phyloP scores from a whole-genome alignment of 2,329 filamentous ascomycete genomes.

The Venturia carpophila region DNA sequence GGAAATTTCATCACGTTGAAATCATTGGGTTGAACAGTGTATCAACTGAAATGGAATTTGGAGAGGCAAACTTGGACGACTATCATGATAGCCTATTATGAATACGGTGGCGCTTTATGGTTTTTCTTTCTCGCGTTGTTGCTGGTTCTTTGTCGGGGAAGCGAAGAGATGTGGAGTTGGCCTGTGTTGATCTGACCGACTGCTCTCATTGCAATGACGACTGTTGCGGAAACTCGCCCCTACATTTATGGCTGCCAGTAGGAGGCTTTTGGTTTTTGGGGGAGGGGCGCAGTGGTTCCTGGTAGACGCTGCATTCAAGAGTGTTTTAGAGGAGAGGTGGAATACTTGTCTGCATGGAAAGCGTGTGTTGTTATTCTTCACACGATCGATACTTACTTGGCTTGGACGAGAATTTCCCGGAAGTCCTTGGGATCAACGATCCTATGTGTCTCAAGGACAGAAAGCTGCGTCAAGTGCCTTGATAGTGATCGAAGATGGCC shows the following conservation, averaged over 20 bases:
- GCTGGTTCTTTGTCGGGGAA: background rate
- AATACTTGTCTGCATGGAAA: background rate
- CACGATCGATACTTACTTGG: too few relatives aligned
- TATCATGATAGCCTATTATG: background rate
- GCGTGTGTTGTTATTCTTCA: background rate
- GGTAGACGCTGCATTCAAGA: background rate
- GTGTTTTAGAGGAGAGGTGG: background rate
- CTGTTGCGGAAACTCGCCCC: background rate
- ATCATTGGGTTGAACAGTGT: background rate
- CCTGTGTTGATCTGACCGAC: background rate
- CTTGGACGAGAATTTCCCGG: too few relatives aligned
- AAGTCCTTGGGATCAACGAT: too few relatives aligned
- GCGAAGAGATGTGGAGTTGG: background rate
- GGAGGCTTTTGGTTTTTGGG: background rate
- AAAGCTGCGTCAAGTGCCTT: too few relatives aligned
- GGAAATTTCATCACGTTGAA: background rate
- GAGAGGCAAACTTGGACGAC: background rate
- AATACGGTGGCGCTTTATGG: background rate
- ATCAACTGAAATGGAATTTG: background rate
- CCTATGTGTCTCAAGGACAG: too few relatives aligned
- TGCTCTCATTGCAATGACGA: background rate
- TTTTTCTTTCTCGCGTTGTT: background rate
- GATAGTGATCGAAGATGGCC: too few relatives aligned
- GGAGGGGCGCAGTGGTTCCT: background rate
- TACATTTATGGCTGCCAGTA: background rate